phyloP scores from a whole-genome alignment of 768 basidiomycete genomes.

The Leccinum obscurum region DNA sequence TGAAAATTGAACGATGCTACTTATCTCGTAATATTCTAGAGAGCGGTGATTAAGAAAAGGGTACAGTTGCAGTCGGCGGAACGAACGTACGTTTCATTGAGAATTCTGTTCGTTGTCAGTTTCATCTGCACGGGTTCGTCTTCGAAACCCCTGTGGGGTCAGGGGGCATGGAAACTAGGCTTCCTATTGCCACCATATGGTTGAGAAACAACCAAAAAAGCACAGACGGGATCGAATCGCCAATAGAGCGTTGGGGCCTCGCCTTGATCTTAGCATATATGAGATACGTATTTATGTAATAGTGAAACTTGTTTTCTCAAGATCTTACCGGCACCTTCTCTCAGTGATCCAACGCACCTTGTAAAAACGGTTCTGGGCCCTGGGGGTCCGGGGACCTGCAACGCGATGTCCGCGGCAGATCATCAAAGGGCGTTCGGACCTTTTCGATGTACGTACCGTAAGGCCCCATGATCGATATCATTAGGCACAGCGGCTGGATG shows the following conservation, averaged over 20 bases:
- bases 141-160: not conserved
- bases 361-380: no score
- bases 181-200: not conserved
- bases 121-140: not conserved
- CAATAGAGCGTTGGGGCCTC: not conserved
- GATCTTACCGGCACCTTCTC: no score
- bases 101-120: not conserved
- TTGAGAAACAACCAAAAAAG: not conserved
- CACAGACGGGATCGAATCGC: not conserved
- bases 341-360: no score
- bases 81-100: not conserved
- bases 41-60: not conserved
- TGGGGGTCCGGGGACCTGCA: no score
- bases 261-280: not conserved
- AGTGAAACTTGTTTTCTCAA: no score
- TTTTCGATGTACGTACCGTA: no score
- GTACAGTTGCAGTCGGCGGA: not conserved
- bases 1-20: not conserved
- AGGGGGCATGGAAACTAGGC: not conserved
- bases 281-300: not conserved
- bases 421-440: no score
- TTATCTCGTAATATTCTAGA: not conserved
- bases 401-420: no score
- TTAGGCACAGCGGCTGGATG: no score
- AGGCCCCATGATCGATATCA: no score